These are phyloP conservation scores for Cucurbita ficifolia DNA, from an alignment of 306 rosid species.

Conservation along the genomic window DNA sequence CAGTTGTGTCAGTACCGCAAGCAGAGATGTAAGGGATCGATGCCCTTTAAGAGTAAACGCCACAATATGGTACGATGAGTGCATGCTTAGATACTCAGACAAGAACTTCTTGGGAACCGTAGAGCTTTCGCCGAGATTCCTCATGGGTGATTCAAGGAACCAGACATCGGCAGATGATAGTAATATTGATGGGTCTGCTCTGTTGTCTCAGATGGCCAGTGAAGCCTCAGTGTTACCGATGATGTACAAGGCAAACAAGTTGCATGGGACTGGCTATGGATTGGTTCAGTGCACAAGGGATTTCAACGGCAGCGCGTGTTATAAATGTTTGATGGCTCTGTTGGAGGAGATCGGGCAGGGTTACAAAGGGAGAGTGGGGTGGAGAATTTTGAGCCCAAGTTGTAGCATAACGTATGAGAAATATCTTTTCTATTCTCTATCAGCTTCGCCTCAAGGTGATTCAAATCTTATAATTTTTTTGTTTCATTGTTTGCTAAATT, in stretches of 20 bases:
- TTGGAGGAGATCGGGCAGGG: not conserved
- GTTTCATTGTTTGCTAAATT: not conserved
- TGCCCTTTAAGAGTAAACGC: conserved; percentile 4
- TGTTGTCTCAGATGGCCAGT: conserved; percentile 7
- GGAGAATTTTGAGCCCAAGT: conserved; percentile 22
- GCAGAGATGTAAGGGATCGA: not conserved
- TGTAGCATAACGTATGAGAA: conserved; percentile 30
- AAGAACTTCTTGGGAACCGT: conserved; percentile 7
- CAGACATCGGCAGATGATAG: not conserved
- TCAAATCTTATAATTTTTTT: no score
- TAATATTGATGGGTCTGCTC: not conserved
- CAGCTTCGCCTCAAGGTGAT: conserved; percentile 5
- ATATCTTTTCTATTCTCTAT: conserved; percentile 12
- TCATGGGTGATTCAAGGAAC: conserved; percentile 1
- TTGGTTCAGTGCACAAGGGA: conserved; percentile 32
- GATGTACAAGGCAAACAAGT: conserved; percentile 7
- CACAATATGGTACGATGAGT: conserved; percentile 12
- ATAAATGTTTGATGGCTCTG: conserved; percentile 15
- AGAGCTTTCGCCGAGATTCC: not conserved
- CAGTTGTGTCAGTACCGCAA: conserved; percentile 7
- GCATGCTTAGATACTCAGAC: conserved; percentile 15
- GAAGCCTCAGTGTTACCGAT: conserved; percentile 7
- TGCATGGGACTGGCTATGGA: conserved; percentile 6
- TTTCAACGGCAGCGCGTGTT: conserved; percentile 4
- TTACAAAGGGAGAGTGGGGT: conserved; percentile 10